Conservation (phyloP, 2,329 filamentous ascomycete genomes). For the Fusarium armeniacum region DNA sequence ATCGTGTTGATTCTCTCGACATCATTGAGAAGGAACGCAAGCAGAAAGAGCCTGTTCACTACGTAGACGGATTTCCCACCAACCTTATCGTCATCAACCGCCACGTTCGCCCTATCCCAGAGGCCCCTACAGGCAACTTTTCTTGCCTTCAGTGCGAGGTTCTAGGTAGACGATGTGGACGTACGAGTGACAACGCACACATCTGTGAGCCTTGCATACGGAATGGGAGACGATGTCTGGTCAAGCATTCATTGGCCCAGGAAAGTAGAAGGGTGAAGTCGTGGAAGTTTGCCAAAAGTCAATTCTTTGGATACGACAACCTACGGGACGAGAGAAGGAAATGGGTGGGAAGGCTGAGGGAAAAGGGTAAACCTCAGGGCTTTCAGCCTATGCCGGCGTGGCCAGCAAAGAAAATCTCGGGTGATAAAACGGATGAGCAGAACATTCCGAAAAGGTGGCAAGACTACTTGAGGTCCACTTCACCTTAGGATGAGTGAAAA, state of each 20-base stretch:
- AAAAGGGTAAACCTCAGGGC: neutral
- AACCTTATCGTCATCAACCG: constrained; percentile 37
- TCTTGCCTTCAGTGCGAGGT: constrained; percentile 48
- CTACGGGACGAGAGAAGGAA: neutral
- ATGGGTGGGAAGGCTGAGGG: constrained; percentile 18
- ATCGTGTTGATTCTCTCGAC: constrained; percentile 22
- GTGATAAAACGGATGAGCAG: constrained; percentile 7
- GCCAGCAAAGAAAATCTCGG: constrained; percentile 27
- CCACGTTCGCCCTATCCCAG: constrained; percentile 26
- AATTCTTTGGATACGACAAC: neutral
- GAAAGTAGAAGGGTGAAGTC: constrained; percentile 69
- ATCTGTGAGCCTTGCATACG: constrained; percentile 43
- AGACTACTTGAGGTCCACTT: constrained; percentile 19
- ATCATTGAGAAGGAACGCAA: constrained; percentile 13
- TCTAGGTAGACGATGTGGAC: constrained; percentile 47
- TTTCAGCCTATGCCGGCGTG: constrained; percentile 32
- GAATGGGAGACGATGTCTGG: constrained; percentile 49
- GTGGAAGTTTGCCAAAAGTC: constrained; percentile 16
- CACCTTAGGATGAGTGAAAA: neutral
- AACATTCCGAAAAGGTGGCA: constrained; percentile 31
- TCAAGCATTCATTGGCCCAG: constrained; percentile 52
- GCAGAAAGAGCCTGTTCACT: constrained; percentile 34
- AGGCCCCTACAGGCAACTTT: neutral
- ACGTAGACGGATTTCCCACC: constrained; percentile 50
- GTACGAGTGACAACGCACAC: constrained; percentile 9